Percentiles rank a stretch among this genome's conserved stretches.
Evolutionary conservation across 139 green algal species (phyloP).

Genomic region (Chlorella sp.): DNA sequence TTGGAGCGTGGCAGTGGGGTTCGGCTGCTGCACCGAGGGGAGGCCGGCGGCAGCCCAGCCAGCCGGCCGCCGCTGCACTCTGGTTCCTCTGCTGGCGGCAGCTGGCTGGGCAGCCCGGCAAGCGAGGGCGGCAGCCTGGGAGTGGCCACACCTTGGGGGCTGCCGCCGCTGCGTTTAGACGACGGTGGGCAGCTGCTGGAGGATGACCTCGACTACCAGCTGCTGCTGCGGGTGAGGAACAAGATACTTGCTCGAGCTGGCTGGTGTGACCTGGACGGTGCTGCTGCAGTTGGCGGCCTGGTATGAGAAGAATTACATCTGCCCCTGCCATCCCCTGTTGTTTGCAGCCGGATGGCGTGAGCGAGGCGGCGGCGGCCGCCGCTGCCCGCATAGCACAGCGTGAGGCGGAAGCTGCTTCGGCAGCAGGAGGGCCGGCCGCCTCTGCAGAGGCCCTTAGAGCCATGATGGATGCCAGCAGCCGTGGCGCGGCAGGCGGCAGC

Average conservation of each 20-base stretch:
- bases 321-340: too few relatives aligned
- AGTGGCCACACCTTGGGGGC: background rate
- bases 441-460: background rate
- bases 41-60: background rate
- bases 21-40: background rate
- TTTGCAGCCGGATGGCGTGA: background rate
- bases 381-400: background rate
- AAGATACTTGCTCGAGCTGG: too few relatives aligned
- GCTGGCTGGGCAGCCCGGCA: background rate
- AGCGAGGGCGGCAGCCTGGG: background rate
- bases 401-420: background rate
- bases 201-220: constrained; percentile 23
- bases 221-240: constrained; percentile 25
- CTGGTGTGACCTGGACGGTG: too few relatives aligned
- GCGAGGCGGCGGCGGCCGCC: background rate
- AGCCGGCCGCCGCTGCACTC: background rate
- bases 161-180: constrained; percentile 18
- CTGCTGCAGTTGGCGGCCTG: too few relatives aligned
- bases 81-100: background rate
- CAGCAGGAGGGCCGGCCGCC: background rate
- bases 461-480: constrained; percentile 19
- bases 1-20: background rate
- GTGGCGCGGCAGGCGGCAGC: background rate
- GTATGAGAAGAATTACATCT: too few relatives aligned
- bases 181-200: background rate